Evolutionary conservation across 2,329 filamentous ascomycete genomes (phyloP).

Genomic region (Pseudogymnoascus destructans): DNA sequence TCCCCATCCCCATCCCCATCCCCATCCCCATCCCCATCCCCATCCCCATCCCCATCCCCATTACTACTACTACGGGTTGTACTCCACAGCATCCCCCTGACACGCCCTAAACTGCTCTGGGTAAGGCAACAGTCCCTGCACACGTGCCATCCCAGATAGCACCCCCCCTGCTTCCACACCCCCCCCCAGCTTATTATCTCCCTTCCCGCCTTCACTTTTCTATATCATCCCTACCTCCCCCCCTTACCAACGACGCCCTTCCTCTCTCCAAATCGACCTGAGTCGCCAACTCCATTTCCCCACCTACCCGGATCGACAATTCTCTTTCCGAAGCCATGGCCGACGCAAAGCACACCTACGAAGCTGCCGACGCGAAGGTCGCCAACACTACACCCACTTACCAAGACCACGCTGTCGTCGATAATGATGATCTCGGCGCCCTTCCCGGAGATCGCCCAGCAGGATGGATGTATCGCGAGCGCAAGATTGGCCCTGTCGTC

Average conservation of each 20-base stretch:
- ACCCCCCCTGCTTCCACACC: constrained; percentile 14
- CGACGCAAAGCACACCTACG: constrained; percentile 14
- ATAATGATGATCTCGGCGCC: not conserved
- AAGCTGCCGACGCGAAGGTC: constrained; percentile 27
- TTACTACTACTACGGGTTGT: no score
- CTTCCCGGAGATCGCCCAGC: constrained; percentile 28
- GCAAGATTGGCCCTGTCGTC: constrained; percentile 40
- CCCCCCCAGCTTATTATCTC: not conserved
- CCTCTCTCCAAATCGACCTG: not conserved
- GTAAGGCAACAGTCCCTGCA: constrained; percentile 20
- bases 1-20: not conserved
- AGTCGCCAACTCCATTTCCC: not conserved
- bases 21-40: not conserved
- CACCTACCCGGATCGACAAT: not conserved
- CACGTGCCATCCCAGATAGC: constrained; percentile 10
- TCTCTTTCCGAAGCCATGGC: not conserved
- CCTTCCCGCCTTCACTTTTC: not conserved
- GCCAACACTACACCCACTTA: constrained; percentile 22
- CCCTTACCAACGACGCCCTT: not conserved
- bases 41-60: constrained; percentile 26
- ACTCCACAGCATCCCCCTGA: constrained; percentile 33
- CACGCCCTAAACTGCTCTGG: constrained; percentile 36
- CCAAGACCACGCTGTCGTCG: constrained; percentile 20
- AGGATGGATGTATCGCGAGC: constrained; percentile 56
- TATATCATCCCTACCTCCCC: constrained; percentile 6